Percentiles rank a stretch among this genome's conserved stretches.
phyloP scores from a whole-genome alignment of 2,329 filamentous ascomycete species.

The Tolypocladium ophioglossoides region DNA sequence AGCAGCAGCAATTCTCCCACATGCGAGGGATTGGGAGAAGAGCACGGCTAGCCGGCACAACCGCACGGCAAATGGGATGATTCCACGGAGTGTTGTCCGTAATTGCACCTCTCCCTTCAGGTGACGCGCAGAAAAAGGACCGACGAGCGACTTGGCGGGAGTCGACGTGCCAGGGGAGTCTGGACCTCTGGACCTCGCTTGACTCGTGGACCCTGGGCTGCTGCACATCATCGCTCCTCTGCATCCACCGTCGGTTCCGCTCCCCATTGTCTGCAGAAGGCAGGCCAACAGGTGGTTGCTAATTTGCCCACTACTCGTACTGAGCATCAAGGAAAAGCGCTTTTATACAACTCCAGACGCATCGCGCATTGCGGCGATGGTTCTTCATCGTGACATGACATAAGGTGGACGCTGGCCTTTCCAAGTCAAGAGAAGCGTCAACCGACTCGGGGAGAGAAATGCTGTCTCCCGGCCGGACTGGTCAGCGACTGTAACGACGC shows the following conservation, averaged over 20 bases:
- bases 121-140: slow-evolving; percentile 3
- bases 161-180: slow-evolving; percentile 3
- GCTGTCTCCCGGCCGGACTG: background rate
- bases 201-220: slow-evolving; percentile 21
- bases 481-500: background rate
- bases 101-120: background rate
- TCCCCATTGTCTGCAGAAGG: background rate
- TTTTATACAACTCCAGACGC: background rate
- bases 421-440: background rate
- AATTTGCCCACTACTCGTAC: background rate
- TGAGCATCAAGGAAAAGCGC: too few species aligned
- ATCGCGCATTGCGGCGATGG: background rate
- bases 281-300: background rate
- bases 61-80: background rate
- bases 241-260: slow-evolving; percentile 3
- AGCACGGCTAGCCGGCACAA: background rate
- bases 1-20: background rate
- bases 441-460: background rate
- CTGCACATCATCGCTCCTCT: slow-evolving; percentile 17
- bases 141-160: slow-evolving; percentile 2
- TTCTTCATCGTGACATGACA: background rate
- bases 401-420: background rate
- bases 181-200: slow-evolving; percentile 7
- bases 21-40: background rate
- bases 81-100: background rate